phyloP scores from a whole-genome alignment of 306 rosid species.

The Trifolium subterraneum region DNA sequence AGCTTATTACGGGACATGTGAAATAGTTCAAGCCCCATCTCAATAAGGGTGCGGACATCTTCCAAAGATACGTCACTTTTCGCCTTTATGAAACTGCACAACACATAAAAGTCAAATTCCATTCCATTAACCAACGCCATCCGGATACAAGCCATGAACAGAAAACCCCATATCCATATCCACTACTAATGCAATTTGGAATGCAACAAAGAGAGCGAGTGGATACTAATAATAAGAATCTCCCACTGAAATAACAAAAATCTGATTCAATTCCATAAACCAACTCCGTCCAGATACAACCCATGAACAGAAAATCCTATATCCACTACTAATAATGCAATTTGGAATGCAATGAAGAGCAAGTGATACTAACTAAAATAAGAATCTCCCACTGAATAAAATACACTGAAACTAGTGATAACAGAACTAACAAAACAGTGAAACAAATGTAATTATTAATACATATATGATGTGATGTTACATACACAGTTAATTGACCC shows the following conservation, averaged over 20 bases:
- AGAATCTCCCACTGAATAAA: conserved; percentile 22
- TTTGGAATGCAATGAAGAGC: conserved; percentile 22
- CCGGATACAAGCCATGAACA: conserved; percentile 23
- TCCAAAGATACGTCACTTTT: conserved; percentile 90
- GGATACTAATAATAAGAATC: conserved; percentile 26
- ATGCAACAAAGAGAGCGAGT: conserved; percentile 20
- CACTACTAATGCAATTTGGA: conserved; percentile 9
- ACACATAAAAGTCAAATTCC: conserved; percentile 38
- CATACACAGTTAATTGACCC: conserved; percentile 7
- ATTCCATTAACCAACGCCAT: conserved; percentile 34
- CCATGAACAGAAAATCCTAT: conserved; percentile 17
- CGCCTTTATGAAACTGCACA: conserved; percentile 89
- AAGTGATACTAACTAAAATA: not conserved
- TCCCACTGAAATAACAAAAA: conserved; percentile 16
- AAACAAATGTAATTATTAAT: conserved; percentile 3
- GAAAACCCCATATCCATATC: not conserved
- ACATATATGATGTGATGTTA: conserved; percentile 8
- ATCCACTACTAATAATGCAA: conserved; percentile 8
- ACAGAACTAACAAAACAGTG: conserved; percentile 16
- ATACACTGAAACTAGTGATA: conserved; percentile 29
- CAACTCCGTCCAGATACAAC: conserved; percentile 32
- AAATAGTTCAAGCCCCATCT: conserved; percentile 79
- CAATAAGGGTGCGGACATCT: conserved; percentile 66
- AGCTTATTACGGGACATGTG: conserved; percentile 74
- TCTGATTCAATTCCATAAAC: conserved; percentile 31